Evolutionary conservation across 257 asterid species (phyloP), one percentile per base, ranked within the genome.

Genomic region (Fraxinus quadrangulata): DNA sequence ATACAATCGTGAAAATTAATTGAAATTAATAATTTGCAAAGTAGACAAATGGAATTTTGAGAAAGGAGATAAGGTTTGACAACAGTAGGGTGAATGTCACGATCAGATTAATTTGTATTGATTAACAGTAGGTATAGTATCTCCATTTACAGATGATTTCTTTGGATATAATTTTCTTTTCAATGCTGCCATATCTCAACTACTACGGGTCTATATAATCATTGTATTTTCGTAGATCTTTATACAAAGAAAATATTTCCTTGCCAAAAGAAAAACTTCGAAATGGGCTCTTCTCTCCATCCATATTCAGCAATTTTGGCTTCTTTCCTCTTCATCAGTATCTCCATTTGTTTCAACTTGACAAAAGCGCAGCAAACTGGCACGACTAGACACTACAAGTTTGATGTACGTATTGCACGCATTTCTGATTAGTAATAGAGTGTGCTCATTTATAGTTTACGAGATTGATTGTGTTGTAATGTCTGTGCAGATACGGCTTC

Each of bases 401-500:
- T 88, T 54, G 82, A 84, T 4, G 89, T 88, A 83, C 51, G 85
- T 28, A 19, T 39, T 36, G 56, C 21, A 42, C 0, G 24, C 23
- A 56, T 6, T 56, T 56, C 2, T 56, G 10, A 56, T 63, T 37
- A 72, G 30, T 11, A 37, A 1, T 73, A 19, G 16, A 40, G 40
- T 6, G 21, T 17, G 2, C 4, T 2, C 51, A 8, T 36, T 23
- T 39, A 12, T 42, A 42, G 51, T 42, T 42, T 42, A 42, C 17
- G 17, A 2, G 5, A 42, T 42, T 2, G 51, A 8, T 33, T 66
- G 21, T 71, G 1, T 75, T 23, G 23, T 5, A 31, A 8, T 75
- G 13, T 33, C 49, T 61, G 19, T 76, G 78, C 88, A 91, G 96
- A 75, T 92, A 79, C 79, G 80, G 82, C 26, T 85, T 82, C 86